Base-by-base conservation (phyloP, 306 rosid genomes). In the Hylodesmum podocarpum region DNA sequence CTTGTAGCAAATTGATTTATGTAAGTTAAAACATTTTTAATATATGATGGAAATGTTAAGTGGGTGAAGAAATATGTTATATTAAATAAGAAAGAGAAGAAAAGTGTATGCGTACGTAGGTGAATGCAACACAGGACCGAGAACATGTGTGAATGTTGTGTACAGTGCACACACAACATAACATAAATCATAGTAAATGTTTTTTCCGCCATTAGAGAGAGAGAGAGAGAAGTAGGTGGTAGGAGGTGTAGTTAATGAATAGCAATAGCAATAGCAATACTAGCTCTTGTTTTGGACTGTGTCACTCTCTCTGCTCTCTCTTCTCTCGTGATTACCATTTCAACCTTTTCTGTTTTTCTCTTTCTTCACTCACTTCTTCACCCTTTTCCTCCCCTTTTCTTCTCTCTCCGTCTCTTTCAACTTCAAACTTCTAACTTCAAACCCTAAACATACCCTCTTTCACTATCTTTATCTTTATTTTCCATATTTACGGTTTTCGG, bases 251-350 rank as follows among this genome's bases (percentile, higher is more conserved):
- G 44, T 28, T 46, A 29, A 65, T 28, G 34, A 29, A 65, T 59
- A 63, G 70, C 67, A 71, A 31, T 66, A 66, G 71, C 21, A 39
- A 21, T 40, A 4, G 33, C 34, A 25, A 55, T 33, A 12, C 81
- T 73, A 63, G 41, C 6, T 58, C 39, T 24, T 54, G 33, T n/a
- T n/a, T n/a, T n/a, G 2, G 31, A 41, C 68, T 80, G 74, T 81
- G 6, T 44, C 75, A 54, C 64, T 78, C 49, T 24, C 54, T 64
- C 73, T 64, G 49, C 27, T 43, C 62, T 65, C 87, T 84, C 78
- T 61, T 67, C 74, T 87, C 96, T 87, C 89, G 90, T 91, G 94
- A 91, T 83, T 86, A 73, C 66, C 81, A 79, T 83, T 77, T 77
- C 86, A 34, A 82, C 72, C 73, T 76, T 76, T 82, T 81, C 59